Percentiles rank a stretch among this genome's conserved stretches.
Evolutionary conservation across 768 basidiomycete species (phyloP).

Genomic region (Hydnum rufescens): DNA sequence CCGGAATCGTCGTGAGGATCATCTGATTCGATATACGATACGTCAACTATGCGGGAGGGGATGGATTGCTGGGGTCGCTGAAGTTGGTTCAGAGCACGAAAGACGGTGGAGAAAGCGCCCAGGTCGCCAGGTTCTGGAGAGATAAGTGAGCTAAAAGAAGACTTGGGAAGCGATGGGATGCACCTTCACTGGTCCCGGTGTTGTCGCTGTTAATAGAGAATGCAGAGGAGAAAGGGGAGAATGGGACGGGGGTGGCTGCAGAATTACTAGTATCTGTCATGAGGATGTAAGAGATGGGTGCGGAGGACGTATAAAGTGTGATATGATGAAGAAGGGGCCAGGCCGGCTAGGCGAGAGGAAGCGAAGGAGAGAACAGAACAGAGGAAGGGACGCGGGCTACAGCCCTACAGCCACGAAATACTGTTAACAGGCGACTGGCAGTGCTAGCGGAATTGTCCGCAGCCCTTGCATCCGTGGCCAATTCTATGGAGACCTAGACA

Average conservation of each 20-base stretch:
- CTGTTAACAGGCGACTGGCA: no score
- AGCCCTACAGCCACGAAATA: no score
- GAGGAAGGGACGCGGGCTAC: no score
- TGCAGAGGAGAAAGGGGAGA: slow-evolving; percentile 11
- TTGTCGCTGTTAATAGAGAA: slow-evolving; percentile 8
- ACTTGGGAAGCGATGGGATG: neutral
- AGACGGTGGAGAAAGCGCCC: slow-evolving; percentile 9
- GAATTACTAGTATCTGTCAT: slow-evolving; percentile 1
- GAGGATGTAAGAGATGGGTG: no score
- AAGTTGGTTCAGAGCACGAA: slow-evolving; percentile 9
- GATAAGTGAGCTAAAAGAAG: neutral
- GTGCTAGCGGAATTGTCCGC: no score
- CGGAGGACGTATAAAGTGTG: no score
- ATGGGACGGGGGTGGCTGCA: slow-evolving; percentile 6
- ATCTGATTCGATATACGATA: neutral
- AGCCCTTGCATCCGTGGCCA: no score
- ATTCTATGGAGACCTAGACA: no score
- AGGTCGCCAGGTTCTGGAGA: slow-evolving; percentile 9
- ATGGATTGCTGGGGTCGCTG: neutral
- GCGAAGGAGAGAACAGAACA: no score
- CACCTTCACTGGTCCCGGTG: slow-evolving; percentile 8
- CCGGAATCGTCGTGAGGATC: neutral
- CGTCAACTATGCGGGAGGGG: neutral
- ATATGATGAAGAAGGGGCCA: no score
- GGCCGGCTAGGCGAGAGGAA: no score